phyloP scores from a whole-genome alignment of 116 monocot species.

The Posidonia oceanica region DNA sequence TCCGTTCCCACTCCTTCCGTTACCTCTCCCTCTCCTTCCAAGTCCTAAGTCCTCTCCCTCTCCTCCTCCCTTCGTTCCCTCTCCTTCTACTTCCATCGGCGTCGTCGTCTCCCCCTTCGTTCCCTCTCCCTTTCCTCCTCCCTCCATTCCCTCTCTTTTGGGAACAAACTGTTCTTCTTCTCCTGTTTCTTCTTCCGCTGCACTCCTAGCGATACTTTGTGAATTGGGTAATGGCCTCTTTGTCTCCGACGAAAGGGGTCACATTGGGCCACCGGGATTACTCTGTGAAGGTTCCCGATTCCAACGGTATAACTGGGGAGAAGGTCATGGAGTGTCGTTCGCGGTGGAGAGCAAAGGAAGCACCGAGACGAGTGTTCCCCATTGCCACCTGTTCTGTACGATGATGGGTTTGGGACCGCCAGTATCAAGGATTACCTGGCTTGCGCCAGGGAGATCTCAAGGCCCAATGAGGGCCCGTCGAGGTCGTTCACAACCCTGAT shows the following conservation, averaged over 20 bases:
- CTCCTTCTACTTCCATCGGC: no score
- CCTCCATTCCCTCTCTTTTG: no score
- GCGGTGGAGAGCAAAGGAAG: neutral
- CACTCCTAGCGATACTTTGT: neutral
- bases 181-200: neutral
- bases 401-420: slow-evolving; percentile 17
- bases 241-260: neutral
- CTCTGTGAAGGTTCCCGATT: neutral
- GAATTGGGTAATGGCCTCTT: neutral
- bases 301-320: neutral
- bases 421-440: slow-evolving; percentile 55
- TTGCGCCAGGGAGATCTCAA: slow-evolving; percentile 23
- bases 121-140: no score
- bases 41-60: no score
- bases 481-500: slow-evolving; percentile 25
- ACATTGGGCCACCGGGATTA: neutral
- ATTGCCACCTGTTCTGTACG: slow-evolving; percentile 8
- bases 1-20: no score
- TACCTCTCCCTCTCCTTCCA: no score
- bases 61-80: no score
- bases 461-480: slow-evolving; percentile 27
- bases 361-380: neutral
- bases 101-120: no score
- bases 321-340: neutral
- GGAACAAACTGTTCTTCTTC: neutral